Evolutionary conservation across 768 basidiomycete species (phyloP).

Genomic region (Pisolithus marmoratus): DNA sequence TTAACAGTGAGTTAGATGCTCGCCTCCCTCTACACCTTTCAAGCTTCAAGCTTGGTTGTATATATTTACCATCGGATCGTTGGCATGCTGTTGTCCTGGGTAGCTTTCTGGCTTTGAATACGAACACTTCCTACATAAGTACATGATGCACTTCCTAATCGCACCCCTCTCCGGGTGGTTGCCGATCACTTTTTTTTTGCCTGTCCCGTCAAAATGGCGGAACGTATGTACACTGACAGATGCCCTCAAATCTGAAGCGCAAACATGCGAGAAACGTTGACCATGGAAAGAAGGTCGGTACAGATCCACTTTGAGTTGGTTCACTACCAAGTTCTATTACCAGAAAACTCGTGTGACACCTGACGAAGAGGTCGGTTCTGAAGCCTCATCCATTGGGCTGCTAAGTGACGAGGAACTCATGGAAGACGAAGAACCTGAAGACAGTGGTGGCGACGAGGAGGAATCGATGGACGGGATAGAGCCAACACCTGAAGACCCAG

Average conservation of each 20-base stretch:
- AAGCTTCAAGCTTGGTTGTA: neutral
- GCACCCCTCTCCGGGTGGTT: constrained; percentile 2
- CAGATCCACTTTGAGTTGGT: neutral
- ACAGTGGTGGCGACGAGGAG: neutral
- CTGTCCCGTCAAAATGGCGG: neutral
- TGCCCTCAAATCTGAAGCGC: constrained; percentile 18
- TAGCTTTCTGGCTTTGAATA: too few species aligned
- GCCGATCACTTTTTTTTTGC: constrained; percentile 1
- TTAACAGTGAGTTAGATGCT: constrained; percentile 8
- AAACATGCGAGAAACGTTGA: constrained; percentile 12
- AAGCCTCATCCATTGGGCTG: too few species aligned
- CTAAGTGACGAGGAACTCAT: neutral
- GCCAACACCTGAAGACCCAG: neutral
- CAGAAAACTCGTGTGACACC: constrained; percentile 1
- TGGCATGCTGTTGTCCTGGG: neutral
- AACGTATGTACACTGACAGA: neutral
- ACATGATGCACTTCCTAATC: too few species aligned
- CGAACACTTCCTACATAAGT: too few species aligned
- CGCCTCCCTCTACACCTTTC: neutral
- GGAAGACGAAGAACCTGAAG: neutral
- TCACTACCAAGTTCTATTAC: neutral
- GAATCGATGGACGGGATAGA: neutral
- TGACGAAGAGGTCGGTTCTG: neutral
- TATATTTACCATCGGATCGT: neutral
- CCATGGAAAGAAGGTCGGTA: neutral